Conservation (phyloP, 352 stramenopile genomes). For the Globisporangium radiosum region DNA sequence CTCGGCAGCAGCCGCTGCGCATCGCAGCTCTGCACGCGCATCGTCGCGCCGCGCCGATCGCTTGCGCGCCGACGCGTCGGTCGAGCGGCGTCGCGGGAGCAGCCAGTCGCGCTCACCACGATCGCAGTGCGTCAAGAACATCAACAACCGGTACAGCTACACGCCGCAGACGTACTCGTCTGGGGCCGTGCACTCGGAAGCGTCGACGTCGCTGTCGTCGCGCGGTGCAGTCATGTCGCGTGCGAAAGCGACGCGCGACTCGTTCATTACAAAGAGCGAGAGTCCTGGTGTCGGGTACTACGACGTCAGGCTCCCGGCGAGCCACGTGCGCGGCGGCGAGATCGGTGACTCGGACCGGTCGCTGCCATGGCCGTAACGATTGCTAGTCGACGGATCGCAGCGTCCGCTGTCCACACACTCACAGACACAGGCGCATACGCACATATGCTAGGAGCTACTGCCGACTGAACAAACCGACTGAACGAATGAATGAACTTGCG, state of each 20-base stretch:
- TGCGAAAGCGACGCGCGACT: slow-evolving; percentile 51
- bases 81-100: slow-evolving; percentile 18
- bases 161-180: slow-evolving; percentile 53
- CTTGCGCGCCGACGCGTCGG: slow-evolving; percentile 38
- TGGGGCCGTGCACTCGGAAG: slow-evolving; percentile 19
- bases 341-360: slow-evolving; percentile 69
- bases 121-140: slow-evolving; percentile 34
- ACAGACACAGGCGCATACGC: not conserved
- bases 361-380: slow-evolving; percentile 42
- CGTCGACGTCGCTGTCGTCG: slow-evolving; percentile 49
- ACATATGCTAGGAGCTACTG: too few relatives aligned
- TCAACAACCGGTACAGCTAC: slow-evolving; percentile 66
- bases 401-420: not conserved
- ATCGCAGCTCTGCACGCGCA: slow-evolving; percentile 15
- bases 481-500: not conserved
- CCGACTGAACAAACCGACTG: not conserved
- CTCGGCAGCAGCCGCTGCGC: slow-evolving; percentile 6
- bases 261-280: slow-evolving; percentile 66
- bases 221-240: slow-evolving; percentile 64
- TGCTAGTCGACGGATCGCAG: too few relatives aligned
- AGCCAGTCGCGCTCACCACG: slow-evolving; percentile 27
- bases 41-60: slow-evolving; percentile 6
- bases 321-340: slow-evolving; percentile 58
- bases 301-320: slow-evolving; percentile 57
- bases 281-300: slow-evolving; percentile 73